These are phyloP conservation scores for Puccinia triticina DNA, from an alignment of 1,284 basidiomycete species.

Conservation along the genomic window DNA sequence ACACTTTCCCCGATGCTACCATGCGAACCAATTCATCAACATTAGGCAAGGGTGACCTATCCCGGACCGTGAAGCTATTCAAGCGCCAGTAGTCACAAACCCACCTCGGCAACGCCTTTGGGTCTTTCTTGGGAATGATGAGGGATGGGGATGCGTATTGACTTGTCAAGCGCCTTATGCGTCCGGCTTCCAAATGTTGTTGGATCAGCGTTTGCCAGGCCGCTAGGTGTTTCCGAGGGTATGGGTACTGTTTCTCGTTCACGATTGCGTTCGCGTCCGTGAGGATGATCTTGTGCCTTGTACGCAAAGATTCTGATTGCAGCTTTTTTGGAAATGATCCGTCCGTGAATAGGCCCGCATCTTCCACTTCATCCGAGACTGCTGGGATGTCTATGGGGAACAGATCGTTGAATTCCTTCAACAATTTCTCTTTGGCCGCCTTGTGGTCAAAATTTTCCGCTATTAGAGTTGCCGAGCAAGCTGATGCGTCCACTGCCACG, in stretches of 20 bases:
- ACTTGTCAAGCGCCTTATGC: neutral
- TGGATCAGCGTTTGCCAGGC: neutral
- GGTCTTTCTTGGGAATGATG: conserved; percentile 49
- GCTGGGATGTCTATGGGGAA: conserved; percentile 11
- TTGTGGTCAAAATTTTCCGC: neutral
- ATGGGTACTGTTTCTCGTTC: neutral
- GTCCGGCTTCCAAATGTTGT: neutral
- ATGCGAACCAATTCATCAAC: conserved; percentile 25
- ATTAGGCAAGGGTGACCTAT: conserved; percentile 49
- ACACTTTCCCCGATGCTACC: too few relatives aligned
- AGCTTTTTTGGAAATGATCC: too few relatives aligned
- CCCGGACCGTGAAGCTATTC: conserved; percentile 51
- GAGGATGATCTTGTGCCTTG: too few relatives aligned
- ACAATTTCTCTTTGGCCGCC: too few relatives aligned
- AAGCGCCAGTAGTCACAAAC: conserved; percentile 50
- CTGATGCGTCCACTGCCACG: too few relatives aligned
- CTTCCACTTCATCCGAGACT: conserved; percentile 7
- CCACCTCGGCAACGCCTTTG: conserved; percentile 51
- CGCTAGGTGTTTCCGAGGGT: neutral
- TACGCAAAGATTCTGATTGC: too few relatives aligned
- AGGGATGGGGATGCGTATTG: neutral
- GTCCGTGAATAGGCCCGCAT: neutral
- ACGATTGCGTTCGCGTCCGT: neutral
- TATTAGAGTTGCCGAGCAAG: neutral
- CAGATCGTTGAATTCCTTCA: neutral